Base-by-base conservation (phyloP, 2,329 filamentous ascomycete genomes). In the Fusarium longipes region DNA sequence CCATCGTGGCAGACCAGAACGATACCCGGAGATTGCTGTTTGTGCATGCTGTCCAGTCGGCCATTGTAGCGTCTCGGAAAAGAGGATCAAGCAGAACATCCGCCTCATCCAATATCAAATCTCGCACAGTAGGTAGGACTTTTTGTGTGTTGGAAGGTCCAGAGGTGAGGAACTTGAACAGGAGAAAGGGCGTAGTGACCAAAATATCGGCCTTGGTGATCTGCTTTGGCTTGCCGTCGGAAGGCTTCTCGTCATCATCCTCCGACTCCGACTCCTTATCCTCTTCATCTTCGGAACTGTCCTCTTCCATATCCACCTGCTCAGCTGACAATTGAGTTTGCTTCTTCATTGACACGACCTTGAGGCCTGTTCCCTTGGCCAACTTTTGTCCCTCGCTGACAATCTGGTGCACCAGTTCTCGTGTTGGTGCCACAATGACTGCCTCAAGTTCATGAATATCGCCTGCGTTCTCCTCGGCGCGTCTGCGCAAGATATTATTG, bases 1-100 rank as follows among this genome's bases (percentile, higher is more conserved):
- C 93, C 90, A 99, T 97, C 0, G 96, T 99, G 15, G 96, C 96
- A 15, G 96, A 98, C 93, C 95, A 99, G 62, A 97, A 89, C 11
- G 91, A 93, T 5, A 93, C 84, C 24, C 89, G 87, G 10, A 98
- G 82, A n/a, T 84, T 79, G 5, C 87, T 83, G 69, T 90, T 89
- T 4, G 83, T 88, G 77, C 95, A 95, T 5, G 91, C 87, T 39
- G 87, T 86, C 93, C 94, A 97, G 65, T 98, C 89, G 6, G 86
- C 86, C 35, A 96, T 82, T 0, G 93, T 97, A 77, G 97, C 93
- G 22, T 96, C 91, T 57, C 92, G 87, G 82, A 99, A 99, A 7
- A 97, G 83, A 17, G 92, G 90, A 73, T 98, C 94, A 12, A 99
- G 86, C 8, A 99, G 89, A 15, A 98, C 93, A 77, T 99, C 96